Percentiles rank a stretch among this genome's conserved stretches.
Evolutionary conservation across 306 rosid species (phyloP).

Genomic region (Castanopsis chinensis): DNA sequence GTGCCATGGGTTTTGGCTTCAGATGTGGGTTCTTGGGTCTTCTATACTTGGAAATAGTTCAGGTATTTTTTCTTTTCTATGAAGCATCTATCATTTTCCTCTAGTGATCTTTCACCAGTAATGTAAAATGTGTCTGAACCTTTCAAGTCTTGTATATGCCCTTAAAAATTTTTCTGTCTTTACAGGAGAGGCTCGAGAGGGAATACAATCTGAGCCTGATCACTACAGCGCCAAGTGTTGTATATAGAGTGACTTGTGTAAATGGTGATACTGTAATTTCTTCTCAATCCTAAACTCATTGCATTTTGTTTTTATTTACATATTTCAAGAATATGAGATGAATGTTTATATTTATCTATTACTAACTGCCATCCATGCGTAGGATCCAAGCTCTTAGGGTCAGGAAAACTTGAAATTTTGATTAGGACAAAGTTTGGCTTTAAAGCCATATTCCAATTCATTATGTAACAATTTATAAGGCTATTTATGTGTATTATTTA

Average conservation of each 20-base stretch:
- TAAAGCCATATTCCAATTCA: no score
- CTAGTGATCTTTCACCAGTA: not conserved
- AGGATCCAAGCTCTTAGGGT: not conserved
- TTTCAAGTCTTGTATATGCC: slow-evolving; percentile 19
- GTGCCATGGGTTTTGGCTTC: slow-evolving; percentile 99
- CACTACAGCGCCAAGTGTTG: slow-evolving; percentile 88
- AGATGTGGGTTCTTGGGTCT: slow-evolving; percentile 96
- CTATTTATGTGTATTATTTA: no score
- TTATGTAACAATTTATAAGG: no score
- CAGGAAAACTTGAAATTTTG: not conserved
- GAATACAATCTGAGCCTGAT: slow-evolving; percentile 80
- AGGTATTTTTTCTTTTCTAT: slow-evolving; percentile 42
- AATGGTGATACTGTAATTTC: slow-evolving; percentile 80
- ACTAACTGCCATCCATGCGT: not conserved
- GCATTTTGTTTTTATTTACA: slow-evolving; percentile 13
- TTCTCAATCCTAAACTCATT: slow-evolving; percentile 48
- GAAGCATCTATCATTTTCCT: slow-evolving; percentile 13
- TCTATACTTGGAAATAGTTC: slow-evolving; percentile 97
- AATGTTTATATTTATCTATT: not conserved
- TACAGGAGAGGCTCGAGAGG: slow-evolving; percentile 77
- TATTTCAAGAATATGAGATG: not conserved
- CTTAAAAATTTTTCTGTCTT: slow-evolving; percentile 14
- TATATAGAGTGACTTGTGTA: slow-evolving; percentile 64
- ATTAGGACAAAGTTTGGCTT: not conserved
- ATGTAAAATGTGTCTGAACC: slow-evolving; percentile 13